A percentile compares a stretch with the other conserved stretches of the same genome.
phyloP scores from a whole-genome alignment of 2,329 filamentous ascomycete genomes.

The Clathrospora elynae region DNA sequence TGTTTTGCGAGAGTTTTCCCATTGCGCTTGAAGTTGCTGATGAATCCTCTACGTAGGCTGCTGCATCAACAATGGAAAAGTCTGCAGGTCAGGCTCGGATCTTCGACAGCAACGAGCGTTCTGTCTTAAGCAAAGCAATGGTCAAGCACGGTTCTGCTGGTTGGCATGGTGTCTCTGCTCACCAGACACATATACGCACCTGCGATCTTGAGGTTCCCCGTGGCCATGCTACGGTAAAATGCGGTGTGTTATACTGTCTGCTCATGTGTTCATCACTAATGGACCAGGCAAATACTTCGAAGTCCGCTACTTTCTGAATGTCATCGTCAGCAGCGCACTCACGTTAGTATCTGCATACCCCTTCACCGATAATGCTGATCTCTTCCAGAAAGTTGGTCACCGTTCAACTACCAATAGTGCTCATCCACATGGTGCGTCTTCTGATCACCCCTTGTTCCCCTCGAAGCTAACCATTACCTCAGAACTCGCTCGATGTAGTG shows the following conservation, averaged over 20 bases:
- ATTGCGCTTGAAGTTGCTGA: conserved; percentile 25
- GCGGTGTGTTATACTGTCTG: conserved; percentile 42
- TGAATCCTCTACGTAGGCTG: conserved; percentile 44
- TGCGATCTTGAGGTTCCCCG: conserved; percentile 58
- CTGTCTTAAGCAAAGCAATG: conserved; percentile 52
- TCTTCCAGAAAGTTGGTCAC: conserved; percentile 53
- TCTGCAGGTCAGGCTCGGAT: conserved; percentile 58
- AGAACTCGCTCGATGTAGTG: conserved; percentile 61
- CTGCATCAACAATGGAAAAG: conserved; percentile 56
- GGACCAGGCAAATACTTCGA: conserved; percentile 60
- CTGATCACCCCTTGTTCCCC: neutral
- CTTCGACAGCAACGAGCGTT: conserved; percentile 58
- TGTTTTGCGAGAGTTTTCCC: conserved; percentile 14
- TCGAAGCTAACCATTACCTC: neutral
- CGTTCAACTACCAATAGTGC: conserved; percentile 60
- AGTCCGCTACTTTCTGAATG: conserved; percentile 61
- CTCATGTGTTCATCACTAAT: conserved; percentile 11
- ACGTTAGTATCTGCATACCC: conserved; percentile 38
- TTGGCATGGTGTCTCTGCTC: conserved; percentile 56
- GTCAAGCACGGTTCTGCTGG: conserved; percentile 53
- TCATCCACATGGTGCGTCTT: conserved; percentile 58
- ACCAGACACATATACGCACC: conserved; percentile 55
- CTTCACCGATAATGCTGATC: conserved; percentile 22
- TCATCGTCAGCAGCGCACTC: conserved; percentile 53
- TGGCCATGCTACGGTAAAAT: conserved; percentile 58